Evolutionary conservation across 805 yeast genomes (phyloP), one percentile per base, ranked within the genome.

Genomic region (Metschnikowia lochheadii): DNA sequence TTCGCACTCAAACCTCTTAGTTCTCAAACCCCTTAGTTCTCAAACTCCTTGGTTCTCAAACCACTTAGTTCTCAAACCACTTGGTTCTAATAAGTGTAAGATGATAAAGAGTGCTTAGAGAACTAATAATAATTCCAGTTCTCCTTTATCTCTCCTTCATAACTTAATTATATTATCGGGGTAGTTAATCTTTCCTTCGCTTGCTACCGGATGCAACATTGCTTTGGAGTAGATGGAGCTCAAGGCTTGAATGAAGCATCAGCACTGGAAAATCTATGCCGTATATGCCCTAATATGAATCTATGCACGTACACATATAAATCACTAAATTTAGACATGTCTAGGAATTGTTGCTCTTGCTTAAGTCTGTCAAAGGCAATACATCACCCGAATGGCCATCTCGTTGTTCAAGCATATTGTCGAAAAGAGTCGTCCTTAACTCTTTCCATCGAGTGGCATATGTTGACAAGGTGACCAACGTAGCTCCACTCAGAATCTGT

Each of bases 371-470:
- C 43, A 48, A 34, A 14, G 39, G 29, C 44, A 51, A 31, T 33
- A 51, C 21, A 37, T 44, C 38, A 32, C 49, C 44, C 34, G 44
- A 18, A 3, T 48, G 11, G 33, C 38, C 14, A 17, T 80, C 84
- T 7, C 80, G 75, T 39, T 64, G 69, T 57, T 86, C 94, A 23
- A 81, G 77, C 71, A 87, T 73, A 33, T 91, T 89, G 51, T 90
- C 96, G 59, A 94, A 92, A 62, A 94, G 94, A 0, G 96, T 88
- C 37, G 88, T 87, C 60, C 91, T 78, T 49, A 92, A 72, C 65
- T 92, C 99, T 57, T 84, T 82, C 97, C 97, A 91, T 57, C 96
- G 80, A 0, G 96, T 82, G 15, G 90, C 81, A 81, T 92, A 92
- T 0, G 96, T 89, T 0, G 97, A 96, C 53, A 92, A 74, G 7